Base-by-base conservation (phyloP, 805 yeast genomes). In the Lipomyces anomalus region DNA sequence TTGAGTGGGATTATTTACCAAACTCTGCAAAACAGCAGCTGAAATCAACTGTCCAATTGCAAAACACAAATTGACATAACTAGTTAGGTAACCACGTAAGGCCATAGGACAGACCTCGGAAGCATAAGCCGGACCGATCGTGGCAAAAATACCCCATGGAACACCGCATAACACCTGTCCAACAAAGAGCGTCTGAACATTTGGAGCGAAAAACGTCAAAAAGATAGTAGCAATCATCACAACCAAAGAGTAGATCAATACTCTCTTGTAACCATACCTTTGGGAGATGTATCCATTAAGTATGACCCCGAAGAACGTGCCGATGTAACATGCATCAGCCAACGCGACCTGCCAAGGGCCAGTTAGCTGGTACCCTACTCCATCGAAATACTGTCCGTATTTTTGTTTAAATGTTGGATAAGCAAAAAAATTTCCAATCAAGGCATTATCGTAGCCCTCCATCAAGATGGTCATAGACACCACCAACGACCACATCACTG, bases 21-120 rank as follows among this genome's bases (percentile, higher is more conserved):
- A 59, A 39, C 67, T 74, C 52, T 66, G 67, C 53, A 28, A 11
- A 28, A 28, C 32, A n/a, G 13, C 32, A n/a, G n/a, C n/a, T 11
- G 77, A 68, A 44, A 78, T 62, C 32, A 79, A 65, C 56, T 78
- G 82, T 33, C 84, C 84, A 50, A 73, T 58, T 24, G 71, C 72
- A 77, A 78, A 76, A 54, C 78, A 72, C 42, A 72, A 54, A 58
- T 75, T 75, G 47, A 70, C 70, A 47, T 65, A 70, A 4, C 77
- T 67, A 17, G 80, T 69, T 43, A 77, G 61, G 53, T 71, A 72
- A 42, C 68, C 65, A 52, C 82, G 66, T 44, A 78, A 63, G 9
- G 70, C 69, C n/a, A 72, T 56, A 0, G 81, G 82, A 47, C 76
- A 67, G 35, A 76, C 75, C 55, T 77, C 82, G n/a, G 76, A 66